These are phyloP conservation scores for Quercus parvula DNA, from an alignment of 306 rosid genomes.

Conservation along the genomic window DNA sequence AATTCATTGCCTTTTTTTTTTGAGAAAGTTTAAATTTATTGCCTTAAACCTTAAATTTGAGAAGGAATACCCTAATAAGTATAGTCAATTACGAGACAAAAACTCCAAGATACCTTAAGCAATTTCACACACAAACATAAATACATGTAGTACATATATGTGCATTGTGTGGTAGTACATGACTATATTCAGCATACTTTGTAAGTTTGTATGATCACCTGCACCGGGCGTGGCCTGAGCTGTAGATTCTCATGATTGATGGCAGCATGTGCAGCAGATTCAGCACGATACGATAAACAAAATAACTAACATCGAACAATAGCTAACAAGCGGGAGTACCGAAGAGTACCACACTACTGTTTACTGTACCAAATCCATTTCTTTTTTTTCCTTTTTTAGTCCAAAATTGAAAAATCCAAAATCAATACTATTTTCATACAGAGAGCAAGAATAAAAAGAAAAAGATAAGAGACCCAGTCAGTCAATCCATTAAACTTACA, in stretches of 20 bases:
- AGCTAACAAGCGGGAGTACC: background rate
- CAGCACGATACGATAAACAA: background rate
- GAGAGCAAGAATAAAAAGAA: no score
- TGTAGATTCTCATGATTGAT: slow-evolving; percentile 27
- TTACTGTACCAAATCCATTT: background rate
- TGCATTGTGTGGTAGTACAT: no score
- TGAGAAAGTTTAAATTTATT: no score
- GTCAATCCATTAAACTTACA: background rate
- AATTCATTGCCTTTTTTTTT: no score
- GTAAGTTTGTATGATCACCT: slow-evolving; percentile 13
- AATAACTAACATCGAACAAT: background rate
- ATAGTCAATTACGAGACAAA: no score
- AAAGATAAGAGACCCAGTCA: no score
- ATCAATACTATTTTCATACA: background rate
- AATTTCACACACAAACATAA: no score
- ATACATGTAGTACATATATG: no score
- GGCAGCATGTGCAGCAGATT: slow-evolving; percentile 30
- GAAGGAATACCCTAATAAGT: no score
- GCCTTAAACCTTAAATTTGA: no score
- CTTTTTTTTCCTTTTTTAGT: background rate
- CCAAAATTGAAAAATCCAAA: background rate
- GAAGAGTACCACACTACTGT: background rate
- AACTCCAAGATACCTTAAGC: no score
- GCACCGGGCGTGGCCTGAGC: slow-evolving; percentile 22
- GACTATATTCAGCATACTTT: background rate